These are phyloP conservation scores for Logfia minima DNA, from an alignment of 129 eudicot species.

Conservation along the genomic window DNA sequence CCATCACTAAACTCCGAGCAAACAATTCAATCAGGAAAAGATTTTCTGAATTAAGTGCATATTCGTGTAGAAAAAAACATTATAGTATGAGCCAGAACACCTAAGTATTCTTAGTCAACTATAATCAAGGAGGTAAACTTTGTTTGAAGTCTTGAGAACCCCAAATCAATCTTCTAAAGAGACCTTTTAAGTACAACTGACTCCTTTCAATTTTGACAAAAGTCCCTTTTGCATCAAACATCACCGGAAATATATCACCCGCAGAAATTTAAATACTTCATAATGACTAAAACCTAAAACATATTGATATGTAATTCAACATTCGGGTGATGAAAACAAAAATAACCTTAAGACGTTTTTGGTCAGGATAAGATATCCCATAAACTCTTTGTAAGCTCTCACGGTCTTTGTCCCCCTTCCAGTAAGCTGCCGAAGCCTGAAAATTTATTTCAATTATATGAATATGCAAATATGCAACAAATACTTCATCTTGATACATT, in stretches of 20 bases:
- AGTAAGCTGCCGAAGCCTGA: constrained; percentile 97
- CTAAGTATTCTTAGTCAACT: not conserved
- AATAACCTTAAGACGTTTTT: constrained; percentile 73
- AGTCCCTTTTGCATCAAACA: not conserved
- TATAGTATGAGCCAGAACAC: not conserved
- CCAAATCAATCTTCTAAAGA: too few species aligned
- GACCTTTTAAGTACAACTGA: too few species aligned
- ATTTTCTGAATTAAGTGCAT: not conserved
- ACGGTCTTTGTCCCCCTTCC: constrained; percentile 93
- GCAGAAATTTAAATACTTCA: not conserved
- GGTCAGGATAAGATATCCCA: constrained; percentile 93
- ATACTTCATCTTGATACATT: constrained; percentile 8
- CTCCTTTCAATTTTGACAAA: not conserved
- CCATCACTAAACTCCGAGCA: not conserved
- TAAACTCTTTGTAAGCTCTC: constrained; percentile 98
- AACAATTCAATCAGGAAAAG: not conserved
- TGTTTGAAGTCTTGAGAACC: too few species aligned
- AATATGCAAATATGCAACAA: not conserved
- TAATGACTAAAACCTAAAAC: not conserved
- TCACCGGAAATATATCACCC: not conserved
- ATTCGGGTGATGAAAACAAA: not conserved
- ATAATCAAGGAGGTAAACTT: not conserved
- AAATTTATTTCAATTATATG: not conserved
- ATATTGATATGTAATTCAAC: not conserved
- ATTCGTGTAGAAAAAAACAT: not conserved